Evolutionary conservation across 192 early-diverging fungal genomes (phyloP).

Genomic region (Backusella australiensis): DNA sequence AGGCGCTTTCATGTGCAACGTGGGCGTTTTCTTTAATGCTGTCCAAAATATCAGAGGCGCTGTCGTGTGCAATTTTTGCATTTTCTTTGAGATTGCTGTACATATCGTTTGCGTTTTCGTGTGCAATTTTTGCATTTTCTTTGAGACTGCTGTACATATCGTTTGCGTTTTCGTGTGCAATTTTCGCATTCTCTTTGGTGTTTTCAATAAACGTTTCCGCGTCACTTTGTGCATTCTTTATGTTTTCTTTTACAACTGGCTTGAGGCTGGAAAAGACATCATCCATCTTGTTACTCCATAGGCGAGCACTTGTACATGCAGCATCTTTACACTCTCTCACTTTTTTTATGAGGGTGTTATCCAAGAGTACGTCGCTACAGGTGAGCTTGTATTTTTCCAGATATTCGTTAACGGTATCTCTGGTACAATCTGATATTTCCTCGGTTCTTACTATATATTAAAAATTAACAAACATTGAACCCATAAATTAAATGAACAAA

Average conservation of each 20-base stretch:
- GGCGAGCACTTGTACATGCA: not conserved
- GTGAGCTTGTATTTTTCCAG: not conserved
- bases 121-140: not conserved
- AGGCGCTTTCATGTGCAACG: not conserved
- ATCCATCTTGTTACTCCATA: not conserved
- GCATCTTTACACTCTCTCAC: conserved; percentile 6
- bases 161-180: not conserved
- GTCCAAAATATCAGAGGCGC: not conserved
- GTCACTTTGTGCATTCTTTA: not conserved
- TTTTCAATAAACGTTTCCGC: not conserved
- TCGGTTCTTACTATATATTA: not conserved
- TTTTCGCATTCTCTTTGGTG: not conserved
- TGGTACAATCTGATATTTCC: not conserved
- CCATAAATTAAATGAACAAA: not conserved
- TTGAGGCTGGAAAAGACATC: not conserved
- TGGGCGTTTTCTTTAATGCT: not conserved
- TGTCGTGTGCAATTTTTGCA: not conserved
- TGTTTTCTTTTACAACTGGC: not conserved
- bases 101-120: not conserved
- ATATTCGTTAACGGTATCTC: not conserved
- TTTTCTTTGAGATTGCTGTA: not conserved
- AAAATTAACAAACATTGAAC: not conserved
- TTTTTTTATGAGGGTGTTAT: not conserved
- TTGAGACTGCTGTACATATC: not conserved
- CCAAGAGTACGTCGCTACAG: not conserved